phyloP scores from a whole-genome alignment of 2,329 filamentous ascomycete genomes.

The Phialemonium atrogriseum region DNA sequence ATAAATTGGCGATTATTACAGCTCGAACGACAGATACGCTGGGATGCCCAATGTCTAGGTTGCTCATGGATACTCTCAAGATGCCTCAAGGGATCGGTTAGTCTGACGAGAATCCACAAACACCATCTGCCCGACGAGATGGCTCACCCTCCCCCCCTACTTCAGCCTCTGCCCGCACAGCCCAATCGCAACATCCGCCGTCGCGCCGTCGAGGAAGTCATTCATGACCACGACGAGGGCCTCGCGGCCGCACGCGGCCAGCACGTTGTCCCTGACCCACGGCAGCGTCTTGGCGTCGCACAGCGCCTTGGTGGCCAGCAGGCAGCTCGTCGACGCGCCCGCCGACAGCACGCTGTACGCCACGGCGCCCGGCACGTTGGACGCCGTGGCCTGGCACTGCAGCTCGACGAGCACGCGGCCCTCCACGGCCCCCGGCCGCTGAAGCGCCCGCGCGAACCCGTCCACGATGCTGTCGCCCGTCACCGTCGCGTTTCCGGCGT shows the following conservation, averaged over 20 bases:
- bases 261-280: constrained; percentile 32
- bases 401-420: constrained; percentile 30
- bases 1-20: too few species aligned
- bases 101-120: too few species aligned
- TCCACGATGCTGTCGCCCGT: constrained; percentile 27
- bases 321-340: constrained; percentile 32
- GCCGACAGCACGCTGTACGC: constrained; percentile 34
- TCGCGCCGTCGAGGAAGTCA: constrained; percentile 43
- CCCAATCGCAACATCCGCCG: constrained; percentile 34
- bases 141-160: too few species aligned
- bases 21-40: too few species aligned
- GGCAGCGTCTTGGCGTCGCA: constrained; percentile 40
- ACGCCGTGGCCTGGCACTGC: constrained; percentile 44
- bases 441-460: constrained; percentile 24
- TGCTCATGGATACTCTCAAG: too few species aligned
- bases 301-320: constrained; percentile 39
- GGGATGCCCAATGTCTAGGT: too few species aligned
- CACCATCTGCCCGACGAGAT: too few species aligned
- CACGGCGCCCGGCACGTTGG: constrained; percentile 37
- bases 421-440: constrained; percentile 18
- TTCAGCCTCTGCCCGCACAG: constrained; percentile 28
- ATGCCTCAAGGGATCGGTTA: too few species aligned
- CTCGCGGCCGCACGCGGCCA: constrained; percentile 26
- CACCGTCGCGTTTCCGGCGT: constrained; percentile 31
- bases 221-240: constrained; percentile 38